Evolutionary conservation across 148 eudicot species (phyloP).

Genomic region (Dianthus caryophyllus): DNA sequence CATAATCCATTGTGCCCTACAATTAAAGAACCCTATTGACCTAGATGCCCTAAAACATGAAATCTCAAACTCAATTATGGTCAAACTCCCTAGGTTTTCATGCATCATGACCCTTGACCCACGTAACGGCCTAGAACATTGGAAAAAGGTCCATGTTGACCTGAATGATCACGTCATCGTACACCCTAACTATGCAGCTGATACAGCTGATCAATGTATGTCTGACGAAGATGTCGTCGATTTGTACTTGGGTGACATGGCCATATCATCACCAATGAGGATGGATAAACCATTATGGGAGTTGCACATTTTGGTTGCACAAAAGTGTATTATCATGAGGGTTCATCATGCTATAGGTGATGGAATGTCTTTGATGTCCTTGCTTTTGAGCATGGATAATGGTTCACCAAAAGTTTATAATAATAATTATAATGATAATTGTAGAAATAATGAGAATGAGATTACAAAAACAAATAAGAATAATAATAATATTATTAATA

Average conservation of each 20-base stretch:
- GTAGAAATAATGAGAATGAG: neutral
- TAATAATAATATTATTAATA: neutral
- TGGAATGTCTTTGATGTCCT: conserved; percentile 55
- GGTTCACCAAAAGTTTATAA: neutral
- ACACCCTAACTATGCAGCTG: neutral
- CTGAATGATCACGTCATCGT: conserved; percentile 52
- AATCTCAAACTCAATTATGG: conserved; percentile 32
- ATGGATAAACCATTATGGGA: conserved; percentile 70
- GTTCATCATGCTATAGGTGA: conserved; percentile 71
- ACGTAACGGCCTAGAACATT: conserved; percentile 37
- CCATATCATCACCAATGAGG: conserved; percentile 46
- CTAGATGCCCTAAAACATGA: conserved; percentile 28
- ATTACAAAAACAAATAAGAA: neutral
- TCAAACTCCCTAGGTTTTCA: conserved; percentile 52
- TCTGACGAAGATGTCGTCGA: conserved; percentile 36
- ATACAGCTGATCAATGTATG: neutral
- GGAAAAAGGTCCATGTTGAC: conserved; percentile 41
- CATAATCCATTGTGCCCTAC: conserved; percentile 41
- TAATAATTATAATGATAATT: neutral
- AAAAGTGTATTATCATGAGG: conserved; percentile 41
- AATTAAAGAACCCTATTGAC: conserved; percentile 31
- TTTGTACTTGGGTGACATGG: conserved; percentile 40
- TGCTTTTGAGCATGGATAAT: conserved; percentile 36
- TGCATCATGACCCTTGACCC: conserved; percentile 44
- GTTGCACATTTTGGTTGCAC: conserved; percentile 39